Percentiles rank a stretch among this genome's conserved stretches.
phyloP scores from a whole-genome alignment of 2,329 filamentous ascomycete genomes.

The Alternaria alternata region DNA sequence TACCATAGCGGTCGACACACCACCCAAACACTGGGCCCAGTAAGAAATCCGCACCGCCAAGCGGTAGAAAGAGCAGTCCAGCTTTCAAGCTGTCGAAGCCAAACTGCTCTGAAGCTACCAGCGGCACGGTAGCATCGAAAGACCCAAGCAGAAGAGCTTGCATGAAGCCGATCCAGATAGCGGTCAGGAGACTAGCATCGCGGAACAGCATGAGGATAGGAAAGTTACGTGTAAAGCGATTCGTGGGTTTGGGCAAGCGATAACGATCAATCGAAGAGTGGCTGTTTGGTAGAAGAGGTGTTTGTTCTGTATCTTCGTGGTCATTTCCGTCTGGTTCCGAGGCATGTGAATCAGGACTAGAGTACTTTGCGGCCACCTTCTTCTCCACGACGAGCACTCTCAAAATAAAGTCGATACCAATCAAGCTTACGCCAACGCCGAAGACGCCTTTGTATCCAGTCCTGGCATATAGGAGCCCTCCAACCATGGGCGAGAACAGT shows the following conservation, averaged over 20 bases:
- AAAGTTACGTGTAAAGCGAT: conserved; percentile 51
- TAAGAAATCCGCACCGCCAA: conserved; percentile 55
- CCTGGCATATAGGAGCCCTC: conserved; percentile 67
- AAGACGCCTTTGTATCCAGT: conserved; percentile 68
- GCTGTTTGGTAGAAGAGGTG: conserved; percentile 29
- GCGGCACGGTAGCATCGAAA: conserved; percentile 60
- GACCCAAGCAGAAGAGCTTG: conserved; percentile 51
- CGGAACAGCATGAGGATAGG: conserved; percentile 59
- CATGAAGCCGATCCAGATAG: conserved; percentile 44
- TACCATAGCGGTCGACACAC: conserved; percentile 57
- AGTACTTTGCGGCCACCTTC: conserved; percentile 61
- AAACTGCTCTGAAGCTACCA: conserved; percentile 54
- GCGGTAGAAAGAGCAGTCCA: conserved; percentile 58
- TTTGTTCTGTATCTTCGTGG: conserved; percentile 34
- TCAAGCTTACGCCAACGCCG: conserved; percentile 61
- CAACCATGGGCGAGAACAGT: conserved; percentile 65
- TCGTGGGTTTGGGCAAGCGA: conserved; percentile 54
- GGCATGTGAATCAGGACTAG: conserved; percentile 17
- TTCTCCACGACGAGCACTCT: conserved; percentile 70
- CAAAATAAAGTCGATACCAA: conserved; percentile 67
- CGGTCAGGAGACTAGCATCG: conserved; percentile 42
- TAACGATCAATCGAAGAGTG: conserved; percentile 46
- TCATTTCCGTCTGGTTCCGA: conserved; percentile 14
- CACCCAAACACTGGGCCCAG: conserved; percentile 59
- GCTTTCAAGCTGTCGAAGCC: conserved; percentile 54